Conservation (phyloP, 2,329 filamentous ascomycete species). For the Pyrenochaeta sp. region DNA sequence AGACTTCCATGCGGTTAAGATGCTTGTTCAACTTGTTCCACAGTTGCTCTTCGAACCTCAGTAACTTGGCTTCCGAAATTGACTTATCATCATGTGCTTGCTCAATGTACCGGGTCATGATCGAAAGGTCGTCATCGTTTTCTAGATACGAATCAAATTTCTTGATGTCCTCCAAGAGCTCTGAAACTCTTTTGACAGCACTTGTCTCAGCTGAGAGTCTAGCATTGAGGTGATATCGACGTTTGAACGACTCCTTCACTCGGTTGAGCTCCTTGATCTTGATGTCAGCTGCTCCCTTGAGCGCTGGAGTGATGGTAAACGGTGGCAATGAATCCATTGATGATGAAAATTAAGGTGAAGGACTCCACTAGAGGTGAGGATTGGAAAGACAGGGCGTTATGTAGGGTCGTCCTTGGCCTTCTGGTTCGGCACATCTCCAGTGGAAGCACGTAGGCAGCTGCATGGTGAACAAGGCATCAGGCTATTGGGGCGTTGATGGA, state of each 20-base stretch:
- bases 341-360: not conserved
- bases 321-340: constrained; percentile 11
- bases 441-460: constrained; percentile 16
- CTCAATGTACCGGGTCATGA: constrained; percentile 61
- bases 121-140: constrained; percentile 47
- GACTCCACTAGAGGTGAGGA: not conserved
- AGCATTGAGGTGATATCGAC: constrained; percentile 53
- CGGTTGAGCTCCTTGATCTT: constrained; percentile 66
- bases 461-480: constrained; percentile 13
- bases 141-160: constrained; percentile 45
- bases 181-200: constrained; percentile 40
- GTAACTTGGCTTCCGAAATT: constrained; percentile 57
- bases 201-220: constrained; percentile 25
- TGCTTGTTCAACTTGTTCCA: constrained; percentile 58
- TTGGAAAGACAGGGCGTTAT: constrained; percentile 9
- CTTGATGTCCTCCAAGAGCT: constrained; percentile 48
- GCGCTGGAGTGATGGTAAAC: constrained; percentile 24
- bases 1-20: constrained; percentile 64
- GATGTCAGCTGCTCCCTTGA: constrained; percentile 32
- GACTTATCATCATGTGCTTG: constrained; percentile 64
- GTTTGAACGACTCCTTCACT: constrained; percentile 60
- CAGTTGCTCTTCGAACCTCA: constrained; percentile 59
- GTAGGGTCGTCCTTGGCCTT: constrained; percentile 1
- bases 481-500: not conserved
- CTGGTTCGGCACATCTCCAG: not conserved